Percentiles rank a stretch among this genome's conserved stretches.
Evolutionary conservation across 441 rosid species (phyloP).

Genomic region (Adansonia madagascariensis): DNA sequence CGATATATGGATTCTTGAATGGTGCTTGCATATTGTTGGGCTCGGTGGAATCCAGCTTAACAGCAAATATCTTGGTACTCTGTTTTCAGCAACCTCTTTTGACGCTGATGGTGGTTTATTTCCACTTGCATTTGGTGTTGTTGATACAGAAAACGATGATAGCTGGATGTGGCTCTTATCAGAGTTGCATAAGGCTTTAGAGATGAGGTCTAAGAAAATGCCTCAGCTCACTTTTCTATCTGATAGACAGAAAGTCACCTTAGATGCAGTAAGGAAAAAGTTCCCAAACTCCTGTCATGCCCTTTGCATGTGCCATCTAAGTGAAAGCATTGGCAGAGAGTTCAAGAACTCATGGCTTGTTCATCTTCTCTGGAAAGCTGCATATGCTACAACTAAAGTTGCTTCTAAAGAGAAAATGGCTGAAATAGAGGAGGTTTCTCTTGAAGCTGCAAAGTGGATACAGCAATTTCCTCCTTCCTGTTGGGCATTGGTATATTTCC

Average conservation of each 20-base stretch:
- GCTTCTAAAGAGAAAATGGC: neutral
- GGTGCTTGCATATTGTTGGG: neutral
- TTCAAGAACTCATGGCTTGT: neutral
- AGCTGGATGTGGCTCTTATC: slow-evolving; percentile 2
- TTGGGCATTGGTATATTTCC: neutral
- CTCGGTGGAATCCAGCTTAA: neutral
- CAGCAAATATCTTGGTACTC: slow-evolving; percentile 2
- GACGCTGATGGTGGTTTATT: slow-evolving; percentile 3
- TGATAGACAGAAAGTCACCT: neutral
- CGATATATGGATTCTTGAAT: neutral
- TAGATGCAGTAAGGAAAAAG: neutral
- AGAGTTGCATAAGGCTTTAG: neutral
- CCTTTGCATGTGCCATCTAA: neutral
- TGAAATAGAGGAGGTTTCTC: neutral
- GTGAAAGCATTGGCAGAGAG: neutral
- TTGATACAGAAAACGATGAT: neutral
- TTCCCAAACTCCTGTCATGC: neutral
- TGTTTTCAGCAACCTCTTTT: neutral
- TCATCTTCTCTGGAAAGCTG: neutral
- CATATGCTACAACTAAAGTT: neutral
- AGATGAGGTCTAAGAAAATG: neutral
- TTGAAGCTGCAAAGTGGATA: neutral
- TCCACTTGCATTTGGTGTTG: slow-evolving; percentile 1
- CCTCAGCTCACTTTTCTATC: neutral
- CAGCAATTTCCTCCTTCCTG: neutral